Base-by-base conservation (phyloP, 306 rosid species). In the Castanea sativa region DNA sequence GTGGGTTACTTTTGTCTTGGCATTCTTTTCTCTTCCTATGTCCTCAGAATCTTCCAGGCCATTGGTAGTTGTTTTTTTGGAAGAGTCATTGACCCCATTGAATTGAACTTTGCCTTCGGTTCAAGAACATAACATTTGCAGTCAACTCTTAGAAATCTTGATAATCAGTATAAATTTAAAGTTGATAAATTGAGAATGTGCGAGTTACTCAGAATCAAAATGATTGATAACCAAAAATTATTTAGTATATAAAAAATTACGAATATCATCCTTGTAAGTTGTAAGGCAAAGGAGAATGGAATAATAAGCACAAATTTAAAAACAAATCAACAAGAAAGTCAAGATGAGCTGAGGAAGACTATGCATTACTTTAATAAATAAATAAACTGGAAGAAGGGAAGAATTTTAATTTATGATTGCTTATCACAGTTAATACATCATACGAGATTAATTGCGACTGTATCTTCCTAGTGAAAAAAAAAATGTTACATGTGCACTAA, bases 21-120 rank as follows among this genome's bases (percentile, higher is more conserved):
- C 76, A 67, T 65, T 76, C 73, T 73, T 87, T 49, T 76, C 84
- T 41, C 74, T 87, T 52, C 77, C 85, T 58, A 55, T 29, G 55
- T 52, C 79, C 78, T 43, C 83, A 73, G 63, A 41, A 43, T 65
- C 51, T 69, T 58, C 84, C 51, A 68, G 69, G 69, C 64, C 49
- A 55, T 63, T 76, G 10, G 69, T 15, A 64, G 53, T 68, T 55
- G 56, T 76, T 73, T 68, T 80, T 76, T 73, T 72, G 15, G 13
- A 49, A 32, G 79, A 60, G n/a, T 80, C 74, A 23, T 3, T n/a
- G 29, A 27, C 87, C 58, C 64, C 59, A 32, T 53, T 7, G 4
- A 64, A 23, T 8, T 58, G 53, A 75, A 35, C 72, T 32, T 78
- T 70, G 52, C 81, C 97, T 83, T 78, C 68, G 45, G 53, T 68